phyloP scores from a whole-genome alignment of 768 basidiomycete species.

The Tulasnella sp. region DNA sequence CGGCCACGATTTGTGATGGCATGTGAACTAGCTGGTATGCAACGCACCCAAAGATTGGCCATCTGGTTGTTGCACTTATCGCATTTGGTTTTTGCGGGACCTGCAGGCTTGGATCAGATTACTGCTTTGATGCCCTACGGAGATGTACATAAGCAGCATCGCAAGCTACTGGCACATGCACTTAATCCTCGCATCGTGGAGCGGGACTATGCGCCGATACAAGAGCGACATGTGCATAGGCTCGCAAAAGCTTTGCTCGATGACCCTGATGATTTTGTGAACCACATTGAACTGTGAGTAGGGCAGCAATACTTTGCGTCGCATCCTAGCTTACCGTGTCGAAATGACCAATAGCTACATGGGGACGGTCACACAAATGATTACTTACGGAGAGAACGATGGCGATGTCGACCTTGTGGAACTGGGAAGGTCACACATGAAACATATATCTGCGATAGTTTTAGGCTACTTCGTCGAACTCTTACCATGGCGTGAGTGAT shows the following conservation, averaged over 20 bases:
- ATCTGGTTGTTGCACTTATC: too few species aligned
- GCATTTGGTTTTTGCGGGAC: too few species aligned
- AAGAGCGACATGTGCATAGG: not conserved
- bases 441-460: not conserved
- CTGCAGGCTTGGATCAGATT: slow-evolving; percentile 7
- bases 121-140: slow-evolving; percentile 12
- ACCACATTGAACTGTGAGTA: slow-evolving; percentile 4
- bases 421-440: not conserved
- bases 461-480: slow-evolving; percentile 18
- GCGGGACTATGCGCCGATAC: not conserved
- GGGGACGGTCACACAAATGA: slow-evolving; percentile 26
- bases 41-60: too few species aligned
- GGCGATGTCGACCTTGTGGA: slow-evolving; percentile 22
- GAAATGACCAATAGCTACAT: slow-evolving; percentile 23
- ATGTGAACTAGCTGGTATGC: slow-evolving; percentile 12
- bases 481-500: slow-evolving; percentile 16
- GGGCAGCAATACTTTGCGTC: not conserved
- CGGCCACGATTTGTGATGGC: slow-evolving; percentile 24
- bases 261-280: not conserved
- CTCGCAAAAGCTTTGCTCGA: not conserved
- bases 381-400: slow-evolving; percentile 28
- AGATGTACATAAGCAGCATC: not conserved
- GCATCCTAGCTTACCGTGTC: slow-evolving; percentile 17
- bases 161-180: slow-evolving; percentile 8
- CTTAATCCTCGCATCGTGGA: not conserved